Base-by-base conservation (phyloP, 1,284 basidiomycete genomes). In the Testicularia cyperi region DNA sequence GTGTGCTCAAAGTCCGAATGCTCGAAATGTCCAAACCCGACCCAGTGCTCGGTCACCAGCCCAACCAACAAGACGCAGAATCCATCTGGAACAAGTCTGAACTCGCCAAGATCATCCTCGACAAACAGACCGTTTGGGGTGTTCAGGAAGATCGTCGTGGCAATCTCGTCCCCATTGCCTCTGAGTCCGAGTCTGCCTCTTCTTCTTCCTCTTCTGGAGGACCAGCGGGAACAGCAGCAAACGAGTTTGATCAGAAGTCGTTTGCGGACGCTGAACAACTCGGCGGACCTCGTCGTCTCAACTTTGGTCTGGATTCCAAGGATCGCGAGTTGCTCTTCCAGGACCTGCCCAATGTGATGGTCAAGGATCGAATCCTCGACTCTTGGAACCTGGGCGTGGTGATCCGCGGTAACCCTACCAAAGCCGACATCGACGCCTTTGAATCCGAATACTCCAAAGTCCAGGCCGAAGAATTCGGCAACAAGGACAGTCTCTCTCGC, bases 401-500 rank as follows among this genome's bases (percentile, higher is more conserved):
- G 12, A 44, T 61, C 14, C 28, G 56, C 4, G 60, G 54, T n/a
- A 57, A 44, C 6, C 46, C 61, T 18, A 57, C 48, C 46, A 26
- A 57, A n/a, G 34, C 56, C 26, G 62, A 70, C 29, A 47, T 60
- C 13, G 44, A 67, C 19, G 45, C 46, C 10, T 60, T 72, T 12
- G 56, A 71, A 18, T 20, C 38, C 20, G 56, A 62, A 29, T 64
- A 64, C 40, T 20, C 44, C 20, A 53, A 65, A 32, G 46, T 64
- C 5, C 60, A 70, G 35, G 39, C 46, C 18, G 77, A 75, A 35
- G 86, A 89, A 71, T 44, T 80, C 26, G 68, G 71, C 57, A 90
- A 88, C 77, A 82, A 82, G 9, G 83, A 83, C 49, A 77, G 80
- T 58, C 81, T 95, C 48, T 83, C 86, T 25, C 81, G 83, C 53